These are phyloP conservation scores for Paraurostyla sp. DNA, from an alignment of 73 alveolate species.

Conservation along the genomic window DNA sequence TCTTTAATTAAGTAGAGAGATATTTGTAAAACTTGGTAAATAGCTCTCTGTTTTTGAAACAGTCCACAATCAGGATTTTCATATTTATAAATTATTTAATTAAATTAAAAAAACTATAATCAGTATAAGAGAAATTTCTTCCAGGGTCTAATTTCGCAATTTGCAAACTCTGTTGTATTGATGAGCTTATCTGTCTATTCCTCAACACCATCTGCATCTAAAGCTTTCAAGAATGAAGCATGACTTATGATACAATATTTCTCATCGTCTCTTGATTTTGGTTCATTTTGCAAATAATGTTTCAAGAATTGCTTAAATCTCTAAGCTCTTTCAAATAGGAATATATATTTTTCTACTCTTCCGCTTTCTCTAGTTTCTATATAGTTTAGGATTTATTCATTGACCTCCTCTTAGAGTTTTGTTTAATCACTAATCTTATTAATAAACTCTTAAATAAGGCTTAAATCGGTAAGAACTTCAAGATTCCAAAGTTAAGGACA, in stretches of 20 bases:
- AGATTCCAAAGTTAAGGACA: background rate
- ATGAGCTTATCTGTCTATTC: background rate
- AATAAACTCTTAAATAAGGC: background rate
- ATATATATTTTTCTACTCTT: background rate
- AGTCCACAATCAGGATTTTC: conserved; percentile 28
- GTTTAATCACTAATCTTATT: background rate
- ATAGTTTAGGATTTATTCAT: background rate
- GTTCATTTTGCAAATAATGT: background rate
- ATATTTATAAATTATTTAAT: background rate
- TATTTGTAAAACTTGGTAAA: background rate
- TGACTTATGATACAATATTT: conserved; percentile 17
- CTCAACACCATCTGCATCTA: background rate
- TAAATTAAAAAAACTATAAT: background rate
- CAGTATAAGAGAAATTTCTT: background rate
- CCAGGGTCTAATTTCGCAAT: conserved; percentile 34
- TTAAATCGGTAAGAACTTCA: background rate
- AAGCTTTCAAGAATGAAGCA: conserved; percentile 34
- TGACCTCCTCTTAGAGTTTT: background rate
- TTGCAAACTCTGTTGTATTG: background rate
- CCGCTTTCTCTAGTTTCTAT: background rate
- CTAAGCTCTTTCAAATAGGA: background rate
- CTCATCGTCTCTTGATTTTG: background rate
- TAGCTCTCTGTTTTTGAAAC: background rate
- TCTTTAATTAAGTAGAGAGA: background rate
- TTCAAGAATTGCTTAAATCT: background rate